phyloP scores from a whole-genome alignment of 805 yeast genomes.

The Trichomonascus vanleenenianus region DNA sequence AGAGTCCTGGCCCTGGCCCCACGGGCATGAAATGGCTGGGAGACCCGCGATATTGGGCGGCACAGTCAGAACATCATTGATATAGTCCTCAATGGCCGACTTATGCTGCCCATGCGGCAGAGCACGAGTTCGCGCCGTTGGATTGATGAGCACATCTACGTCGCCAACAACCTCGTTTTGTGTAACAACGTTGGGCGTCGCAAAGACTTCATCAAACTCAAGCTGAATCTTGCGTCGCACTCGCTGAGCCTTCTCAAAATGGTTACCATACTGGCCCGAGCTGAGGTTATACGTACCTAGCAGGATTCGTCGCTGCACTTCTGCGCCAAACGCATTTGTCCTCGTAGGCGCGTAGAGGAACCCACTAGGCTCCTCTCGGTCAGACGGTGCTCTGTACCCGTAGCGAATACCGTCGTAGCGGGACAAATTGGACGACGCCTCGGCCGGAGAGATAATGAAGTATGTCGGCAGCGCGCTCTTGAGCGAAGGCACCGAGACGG shows the following conservation, averaged over 20 bases:
- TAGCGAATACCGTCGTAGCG: slow-evolving; percentile 87
- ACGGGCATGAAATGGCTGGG: slow-evolving; percentile 79
- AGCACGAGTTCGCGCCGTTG: slow-evolving; percentile 58
- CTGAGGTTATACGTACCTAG: slow-evolving; percentile 84
- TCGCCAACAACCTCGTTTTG: slow-evolving; percentile 14
- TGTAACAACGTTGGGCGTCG: slow-evolving; percentile 37
- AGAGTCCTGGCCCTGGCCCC: slow-evolving; percentile 31
- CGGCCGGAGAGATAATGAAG: slow-evolving; percentile 84
- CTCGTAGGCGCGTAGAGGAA: slow-evolving; percentile 54
- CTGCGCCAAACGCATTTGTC: slow-evolving; percentile 61
- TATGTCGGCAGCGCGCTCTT: slow-evolving; percentile 67
- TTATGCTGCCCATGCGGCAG: slow-evolving; percentile 41
- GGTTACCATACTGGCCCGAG: slow-evolving; percentile 62
- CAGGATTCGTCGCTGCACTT: slow-evolving; percentile 74
- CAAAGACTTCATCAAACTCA: slow-evolving; percentile 63
- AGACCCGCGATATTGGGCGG: slow-evolving; percentile 90
- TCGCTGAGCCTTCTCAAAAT: slow-evolving; percentile 67
- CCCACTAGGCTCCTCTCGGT: slow-evolving; percentile 23
- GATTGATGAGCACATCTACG: slow-evolving; percentile 68
- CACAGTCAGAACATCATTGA: slow-evolving; percentile 78
- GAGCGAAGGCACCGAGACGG: slow-evolving; percentile 66
- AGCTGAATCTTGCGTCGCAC: slow-evolving; percentile 51
- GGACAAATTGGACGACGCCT: slow-evolving; percentile 87
- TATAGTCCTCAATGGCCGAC: slow-evolving; percentile 50
- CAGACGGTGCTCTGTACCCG: slow-evolving; percentile 46